Evolutionary conservation across 1,284 basidiomycete genomes (phyloP), one percentile per base, ranked within the genome.

Genomic region (Ganoderma boninense): DNA sequence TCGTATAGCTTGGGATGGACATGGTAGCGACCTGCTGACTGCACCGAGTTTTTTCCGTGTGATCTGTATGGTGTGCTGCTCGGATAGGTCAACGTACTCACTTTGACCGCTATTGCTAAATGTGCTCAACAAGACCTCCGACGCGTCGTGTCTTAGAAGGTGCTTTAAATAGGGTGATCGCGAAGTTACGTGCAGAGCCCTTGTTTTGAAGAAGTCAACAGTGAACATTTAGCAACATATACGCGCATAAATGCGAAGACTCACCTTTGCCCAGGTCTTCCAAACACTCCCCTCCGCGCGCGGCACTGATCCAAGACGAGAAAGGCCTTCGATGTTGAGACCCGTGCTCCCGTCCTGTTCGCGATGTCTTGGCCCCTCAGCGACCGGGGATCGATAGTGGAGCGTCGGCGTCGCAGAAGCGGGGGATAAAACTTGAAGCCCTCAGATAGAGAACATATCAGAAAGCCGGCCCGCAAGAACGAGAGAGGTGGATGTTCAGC

Each of bases 1-100:
- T 67, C n/a, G 65, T 54, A 59, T 74, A 74, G 68, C 64, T 68
- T n/a, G 70, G 38, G 43, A 64, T 43, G 38, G 73, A 65, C 69
- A 73, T 73, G 13, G 57, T 16, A 26, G 64, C 35, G 23, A 23
- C 26, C 4, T 20, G 14, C 38, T 16, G 60, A 26, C 60, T 43
- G 59, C 18, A 26, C n/a, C 60, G 23, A 16, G 23, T 23, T 43
- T 23, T 13, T 42, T 43, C 60, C 40, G n/a, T 43, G 20, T n/a
- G 23, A 42, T 20, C 60, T 26, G n/a, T 7, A 14, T 5, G n/a
- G 14, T 62, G 23, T 16, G 14, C 16, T 7, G 5, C 13, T 11
- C 44, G 8, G 3, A 26, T 26, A 13, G 32, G 2, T 16, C 2
- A 38, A 40, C 4, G 40, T 46, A 49, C 66, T 54, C 60, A 67